Conservation (phyloP, 2,329 filamentous ascomycete species). For the Mollisia scopiformis region DNA sequence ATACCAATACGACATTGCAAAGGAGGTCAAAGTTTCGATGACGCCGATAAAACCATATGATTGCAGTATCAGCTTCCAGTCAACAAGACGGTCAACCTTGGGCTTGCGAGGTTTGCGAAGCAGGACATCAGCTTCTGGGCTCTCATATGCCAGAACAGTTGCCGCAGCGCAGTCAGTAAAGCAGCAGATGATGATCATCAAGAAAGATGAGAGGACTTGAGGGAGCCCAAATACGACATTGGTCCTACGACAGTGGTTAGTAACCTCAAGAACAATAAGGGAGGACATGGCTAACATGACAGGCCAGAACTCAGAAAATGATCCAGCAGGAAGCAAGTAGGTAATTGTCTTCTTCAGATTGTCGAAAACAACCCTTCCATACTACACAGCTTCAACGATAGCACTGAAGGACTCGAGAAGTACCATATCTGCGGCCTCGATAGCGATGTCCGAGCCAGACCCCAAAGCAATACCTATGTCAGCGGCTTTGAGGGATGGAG, state of each 20-base stretch:
- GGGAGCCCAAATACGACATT: constrained; percentile 65
- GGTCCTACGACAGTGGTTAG: constrained; percentile 35
- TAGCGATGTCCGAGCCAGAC: constrained; percentile 61
- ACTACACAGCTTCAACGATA: constrained; percentile 72
- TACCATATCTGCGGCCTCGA: constrained; percentile 65
- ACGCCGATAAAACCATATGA: constrained; percentile 74
- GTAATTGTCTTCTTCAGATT: constrained; percentile 73
- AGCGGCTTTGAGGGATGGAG: constrained; percentile 59
- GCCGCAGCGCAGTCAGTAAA: constrained; percentile 79
- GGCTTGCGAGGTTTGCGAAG: constrained; percentile 68
- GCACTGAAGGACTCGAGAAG: constrained; percentile 71
- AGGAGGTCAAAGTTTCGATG: constrained; percentile 60
- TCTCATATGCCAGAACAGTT: constrained; percentile 75
- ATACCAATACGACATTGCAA: constrained; percentile 71
- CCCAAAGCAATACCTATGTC: constrained; percentile 68
- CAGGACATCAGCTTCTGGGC: constrained; percentile 76
- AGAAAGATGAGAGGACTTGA: constrained; percentile 60
- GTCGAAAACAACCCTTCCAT: constrained; percentile 77
- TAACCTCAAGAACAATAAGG: background rate
- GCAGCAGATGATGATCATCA: constrained; percentile 56
- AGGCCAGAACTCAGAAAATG: constrained; percentile 63
- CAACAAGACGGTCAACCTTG: constrained; percentile 71
- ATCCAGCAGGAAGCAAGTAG: constrained; percentile 62
- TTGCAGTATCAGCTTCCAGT: constrained; percentile 73
- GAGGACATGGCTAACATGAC: constrained; percentile 45